Evolutionary conservation across 768 basidiomycete genomes (phyloP), one percentile per base, ranked within the genome.

Genomic region (Suillus brevipes): DNA sequence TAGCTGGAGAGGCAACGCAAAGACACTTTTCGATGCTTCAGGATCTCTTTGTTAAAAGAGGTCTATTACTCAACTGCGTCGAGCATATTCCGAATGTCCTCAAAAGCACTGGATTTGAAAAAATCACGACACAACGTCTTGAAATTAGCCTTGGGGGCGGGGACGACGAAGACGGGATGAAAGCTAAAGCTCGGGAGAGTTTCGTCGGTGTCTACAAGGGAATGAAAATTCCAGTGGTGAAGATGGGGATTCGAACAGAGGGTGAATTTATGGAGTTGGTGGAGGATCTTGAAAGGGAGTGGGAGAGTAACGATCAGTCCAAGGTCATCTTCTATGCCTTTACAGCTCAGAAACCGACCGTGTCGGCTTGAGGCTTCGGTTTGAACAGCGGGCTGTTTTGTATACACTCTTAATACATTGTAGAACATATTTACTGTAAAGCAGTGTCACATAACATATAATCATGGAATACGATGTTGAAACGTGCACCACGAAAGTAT

Each of bases 11-110:
- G 10, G 57, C 18, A 20, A 59, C 57, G 25, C 57, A 20, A 40
- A 40, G 14, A 13, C 57, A 59, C 25, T 59, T 28, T 5, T 38
- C 57, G 25, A 59, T 59, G 57, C 38, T 59, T 25, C 57, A 20
- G 3, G 57, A 59, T 40, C 57, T 59, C 16, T 59, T 40, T 12
- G 57, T 40, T 10, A 59, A 59, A 59, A 59, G 38, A 40, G 57
- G 38, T 12, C 25, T 58, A 40, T 40, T 59, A 18, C 25, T 59
- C 23, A 28, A 59, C 13, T 59, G 57, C 10, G 6, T 40, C 9
- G 57, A 59, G 16, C 57, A 59, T 18, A 59, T 59, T 59, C 57
- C 38, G 10, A 59, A 40, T 59, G 25, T 28, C 38, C 57, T 59
- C 38, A 28, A 59, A 25, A 5, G 8, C 38, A 10, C 38, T 6